Conservation (phyloP, 345 rosid genomes). For the Lepidium didymum region DNA sequence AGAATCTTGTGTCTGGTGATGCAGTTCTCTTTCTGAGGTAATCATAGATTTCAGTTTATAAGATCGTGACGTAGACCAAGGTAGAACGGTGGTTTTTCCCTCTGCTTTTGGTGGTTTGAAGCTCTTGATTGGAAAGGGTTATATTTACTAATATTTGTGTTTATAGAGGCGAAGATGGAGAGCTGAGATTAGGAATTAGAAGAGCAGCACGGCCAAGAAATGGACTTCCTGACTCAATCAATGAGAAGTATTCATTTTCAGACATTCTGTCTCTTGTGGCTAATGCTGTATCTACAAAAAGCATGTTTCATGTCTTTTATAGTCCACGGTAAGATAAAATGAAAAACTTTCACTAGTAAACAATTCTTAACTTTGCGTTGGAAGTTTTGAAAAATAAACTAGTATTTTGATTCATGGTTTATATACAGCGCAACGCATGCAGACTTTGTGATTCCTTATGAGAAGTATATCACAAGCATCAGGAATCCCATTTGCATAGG, state of each 20-base stretch:
- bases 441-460: constrained; percentile 70
- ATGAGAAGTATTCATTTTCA: constrained; percentile 42
- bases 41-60: background rate
- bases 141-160: background rate
- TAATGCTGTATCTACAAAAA: constrained; percentile 58
- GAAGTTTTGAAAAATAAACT: background rate
- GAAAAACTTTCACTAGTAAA: background rate
- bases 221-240: constrained; percentile 63
- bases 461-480: constrained; percentile 65
- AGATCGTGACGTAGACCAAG: background rate
- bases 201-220: constrained; percentile 66
- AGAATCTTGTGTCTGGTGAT: constrained; percentile 88
- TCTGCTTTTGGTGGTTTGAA: background rate
- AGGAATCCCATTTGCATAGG: constrained; percentile 48
- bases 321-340: constrained; percentile 65
- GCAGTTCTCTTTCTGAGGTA: constrained; percentile 92
- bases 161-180: constrained; percentile 68
- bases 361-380: background rate
- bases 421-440: constrained; percentile 71
- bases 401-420: background rate
- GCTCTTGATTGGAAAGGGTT: background rate
- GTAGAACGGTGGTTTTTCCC: background rate
- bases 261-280: constrained; percentile 55
- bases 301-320: constrained; percentile 64
- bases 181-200: constrained; percentile 81